A percentile compares a stretch with the other conserved stretches of the same genome.
Conservation (phyloP, 805 yeast species). For the Ogataea saltuana region DNA sequence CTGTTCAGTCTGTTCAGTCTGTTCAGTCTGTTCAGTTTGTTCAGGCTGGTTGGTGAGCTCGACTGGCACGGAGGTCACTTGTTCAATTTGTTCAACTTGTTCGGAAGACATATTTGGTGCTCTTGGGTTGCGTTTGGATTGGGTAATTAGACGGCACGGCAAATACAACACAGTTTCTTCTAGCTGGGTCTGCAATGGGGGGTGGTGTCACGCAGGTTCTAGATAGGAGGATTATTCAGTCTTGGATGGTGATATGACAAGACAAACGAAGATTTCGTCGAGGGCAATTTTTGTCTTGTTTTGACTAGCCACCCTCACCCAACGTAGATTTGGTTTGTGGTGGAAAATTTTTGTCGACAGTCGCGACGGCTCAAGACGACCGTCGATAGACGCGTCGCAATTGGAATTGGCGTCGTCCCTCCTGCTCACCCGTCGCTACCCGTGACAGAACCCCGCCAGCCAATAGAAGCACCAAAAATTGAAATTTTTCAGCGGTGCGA, state of each 20-base stretch:
- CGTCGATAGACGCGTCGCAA: too few species aligned
- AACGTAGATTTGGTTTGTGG: too few species aligned
- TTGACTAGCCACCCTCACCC: background rate
- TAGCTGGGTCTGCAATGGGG: conserved; percentile 7
- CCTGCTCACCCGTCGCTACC: background rate
- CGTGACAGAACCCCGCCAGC: conserved; percentile 19
- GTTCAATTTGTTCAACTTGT: conserved; percentile 12
- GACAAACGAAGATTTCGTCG: background rate
- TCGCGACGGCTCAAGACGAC: background rate
- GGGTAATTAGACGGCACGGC: conserved; percentile 5
- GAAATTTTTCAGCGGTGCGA: conserved; percentile 19
- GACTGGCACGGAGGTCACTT: conserved; percentile 13
- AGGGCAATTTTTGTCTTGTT: conserved; percentile 8
- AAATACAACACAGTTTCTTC: conserved; percentile 5
- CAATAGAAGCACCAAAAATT: conserved; percentile 28
- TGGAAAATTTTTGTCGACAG: conserved; percentile 2
- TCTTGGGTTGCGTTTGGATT: conserved; percentile 6
- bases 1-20: background rate
- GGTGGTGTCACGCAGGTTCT: background rate
- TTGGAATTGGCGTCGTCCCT: too few species aligned
- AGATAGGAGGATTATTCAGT: too few species aligned
- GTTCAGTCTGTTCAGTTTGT: conserved; percentile 3
- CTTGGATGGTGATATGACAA: background rate
- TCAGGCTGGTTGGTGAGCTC: conserved; percentile 12
- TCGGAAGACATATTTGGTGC: conserved; percentile 14